phyloP scores from a whole-genome alignment of 805 yeast species.

The Candida ponderosae region DNA sequence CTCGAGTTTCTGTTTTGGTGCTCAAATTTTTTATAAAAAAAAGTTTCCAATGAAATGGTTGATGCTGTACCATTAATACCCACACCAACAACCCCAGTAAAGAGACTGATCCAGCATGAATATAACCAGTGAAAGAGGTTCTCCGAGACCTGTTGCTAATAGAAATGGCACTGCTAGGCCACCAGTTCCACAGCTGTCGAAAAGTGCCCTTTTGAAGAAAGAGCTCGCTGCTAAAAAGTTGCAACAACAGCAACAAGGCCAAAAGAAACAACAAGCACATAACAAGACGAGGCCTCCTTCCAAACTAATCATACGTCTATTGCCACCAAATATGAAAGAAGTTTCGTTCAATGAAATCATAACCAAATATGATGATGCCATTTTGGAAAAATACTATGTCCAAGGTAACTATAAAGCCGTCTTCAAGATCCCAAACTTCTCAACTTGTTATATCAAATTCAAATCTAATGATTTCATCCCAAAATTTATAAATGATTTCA shows the following conservation, averaged over 20 bases:
- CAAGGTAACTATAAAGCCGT: conserved; percentile 30
- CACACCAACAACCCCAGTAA: no score
- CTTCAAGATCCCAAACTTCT: conserved; percentile 30
- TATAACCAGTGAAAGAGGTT: no score
- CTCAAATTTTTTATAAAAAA: no score
- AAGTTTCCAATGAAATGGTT: no score
- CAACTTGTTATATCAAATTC: conserved; percentile 34
- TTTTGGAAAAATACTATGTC: conserved; percentile 27
- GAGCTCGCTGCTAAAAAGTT: conserved; percentile 3
- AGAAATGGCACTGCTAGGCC: no score
- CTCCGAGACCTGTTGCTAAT: no score
- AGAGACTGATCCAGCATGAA: no score
- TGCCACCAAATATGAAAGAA: conserved; percentile 33
- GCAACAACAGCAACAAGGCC: conserved; percentile 13
- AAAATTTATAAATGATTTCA: conserved; percentile 20
- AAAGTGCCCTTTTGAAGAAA: no score
- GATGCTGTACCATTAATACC: no score
- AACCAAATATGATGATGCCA: conserved; percentile 6
- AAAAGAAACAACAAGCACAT: not conserved
- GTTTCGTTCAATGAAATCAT: conserved; percentile 21
- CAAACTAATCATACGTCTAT: conserved; percentile 28
- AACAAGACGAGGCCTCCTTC: conserved; percentile 2
- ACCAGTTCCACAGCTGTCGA: no score
- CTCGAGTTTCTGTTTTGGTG: no score
- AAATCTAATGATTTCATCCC: conserved; percentile 20